A percentile compares a stretch with the other conserved stretches of the same genome.
phyloP scores from a whole-genome alignment of 805 yeast genomes.

The Wickerhamiella lipophila region DNA sequence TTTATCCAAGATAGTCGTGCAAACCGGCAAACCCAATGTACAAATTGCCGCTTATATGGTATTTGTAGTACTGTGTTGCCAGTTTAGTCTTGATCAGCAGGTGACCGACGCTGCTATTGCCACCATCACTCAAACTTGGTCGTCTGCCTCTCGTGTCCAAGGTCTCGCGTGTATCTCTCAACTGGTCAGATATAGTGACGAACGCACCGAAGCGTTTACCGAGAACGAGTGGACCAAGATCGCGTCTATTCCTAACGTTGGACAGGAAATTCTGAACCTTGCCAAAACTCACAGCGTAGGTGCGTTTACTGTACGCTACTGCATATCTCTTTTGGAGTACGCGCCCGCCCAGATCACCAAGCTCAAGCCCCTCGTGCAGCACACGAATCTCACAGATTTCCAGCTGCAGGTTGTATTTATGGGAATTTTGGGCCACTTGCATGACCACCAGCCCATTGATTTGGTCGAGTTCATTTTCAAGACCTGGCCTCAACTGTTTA shows the following conservation, averaged over 20 bases:
- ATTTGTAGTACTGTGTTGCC: conserved; percentile 61
- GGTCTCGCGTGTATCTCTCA: conserved; percentile 29
- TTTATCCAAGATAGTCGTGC: conserved; percentile 25
- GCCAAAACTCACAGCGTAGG: conserved; percentile 27
- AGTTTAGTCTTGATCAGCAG: conserved; percentile 46
- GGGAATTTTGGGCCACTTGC: not conserved
- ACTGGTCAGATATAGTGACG: conserved; percentile 21
- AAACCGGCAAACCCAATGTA: conserved; percentile 36
- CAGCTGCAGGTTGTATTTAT: conserved; percentile 5
- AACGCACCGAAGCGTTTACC: conserved; percentile 17
- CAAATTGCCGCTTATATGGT: conserved; percentile 78
- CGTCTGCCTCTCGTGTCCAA: conserved; percentile 23
- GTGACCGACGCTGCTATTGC: conserved; percentile 50
- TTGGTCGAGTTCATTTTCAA: conserved; percentile 32
- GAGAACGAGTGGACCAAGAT: conserved; percentile 14
- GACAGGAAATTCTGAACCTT: conserved; percentile 20
- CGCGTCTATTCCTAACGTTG: conserved; percentile 18
- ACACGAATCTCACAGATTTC: conserved; percentile 11
- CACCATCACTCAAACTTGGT: conserved; percentile 40
- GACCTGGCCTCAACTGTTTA: conserved; percentile 26
- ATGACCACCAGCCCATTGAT: conserved; percentile 32
- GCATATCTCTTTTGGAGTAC: conserved; percentile 35
- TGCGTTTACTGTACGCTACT: conserved; percentile 35
- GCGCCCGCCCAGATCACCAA: conserved; percentile 27
- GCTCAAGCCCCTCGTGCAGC: conserved; percentile 16